Evolutionary conservation across 2,329 filamentous ascomycete genomes (phyloP), one percentile per base, ranked within the genome.

Genomic region (Hymenoscyphus scutula): DNA sequence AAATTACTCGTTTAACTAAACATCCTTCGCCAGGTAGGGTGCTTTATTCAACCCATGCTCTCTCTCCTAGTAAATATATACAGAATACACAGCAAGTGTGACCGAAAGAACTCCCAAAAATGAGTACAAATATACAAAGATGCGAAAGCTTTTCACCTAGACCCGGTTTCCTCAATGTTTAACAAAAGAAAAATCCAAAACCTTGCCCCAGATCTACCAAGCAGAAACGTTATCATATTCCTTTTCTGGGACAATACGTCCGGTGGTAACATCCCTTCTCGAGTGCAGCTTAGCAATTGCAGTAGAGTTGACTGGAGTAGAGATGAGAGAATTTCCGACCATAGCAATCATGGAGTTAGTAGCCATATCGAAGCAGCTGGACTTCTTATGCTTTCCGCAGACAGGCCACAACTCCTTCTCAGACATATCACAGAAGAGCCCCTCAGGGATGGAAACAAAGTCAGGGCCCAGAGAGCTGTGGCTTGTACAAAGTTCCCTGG

Each of bases 351-450:
- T 48, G 2, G 41, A 6, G n/a, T 8, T 19, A 2, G 41, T 55
- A n/a, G 25, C 27, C 25, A 29, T 10, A 30, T 71, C 65, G 57
- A 71, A 70, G 60, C 68, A 72, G 65, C 62, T 56, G 11, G 30
- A 51, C 3, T 32, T 65, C 51, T 59, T 19, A 7, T 38, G 48
- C 2, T 48, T 45, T 17, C 62, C 62, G 60, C 74, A 76, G 32
- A 76, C 60, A 3, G 70, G 66, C 62, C 69, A 72, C 23, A 70
- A 53, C 53, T 69, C 62, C 56, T 72, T 71, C 7, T 64, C 61
- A 2, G 65, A 64, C 73, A 76, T 76, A 58, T 76, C 72, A 63
- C 74, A 76, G 62, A 73, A 76, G 6, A 73, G 17, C 2, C 65
- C 65, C 60, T 76, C 74, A 4, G 60, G 58, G 13, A 67, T 58